A percentile compares a stretch with the other conserved stretches of the same genome.
These are phyloP conservation scores for Ceratocystis alfenasii DNA, from an alignment of 2,329 filamentous ascomycete species.

Conservation along the genomic window DNA sequence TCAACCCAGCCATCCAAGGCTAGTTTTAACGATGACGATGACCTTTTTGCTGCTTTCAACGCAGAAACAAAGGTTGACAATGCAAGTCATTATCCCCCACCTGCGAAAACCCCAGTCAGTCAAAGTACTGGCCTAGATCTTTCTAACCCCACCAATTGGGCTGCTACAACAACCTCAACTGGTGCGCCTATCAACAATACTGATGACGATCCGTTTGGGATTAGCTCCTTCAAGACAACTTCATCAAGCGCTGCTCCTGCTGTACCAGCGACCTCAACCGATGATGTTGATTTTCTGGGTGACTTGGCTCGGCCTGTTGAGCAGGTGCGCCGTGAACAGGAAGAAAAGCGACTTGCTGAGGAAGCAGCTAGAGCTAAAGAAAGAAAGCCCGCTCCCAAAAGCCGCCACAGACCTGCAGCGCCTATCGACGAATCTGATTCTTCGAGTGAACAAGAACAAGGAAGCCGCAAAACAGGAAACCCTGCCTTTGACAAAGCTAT, in stretches of 20 bases:
- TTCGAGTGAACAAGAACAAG: slow-evolving; percentile 30
- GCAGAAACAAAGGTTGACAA: slow-evolving; percentile 56
- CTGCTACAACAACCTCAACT: slow-evolving; percentile 28
- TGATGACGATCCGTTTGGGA: slow-evolving; percentile 81
- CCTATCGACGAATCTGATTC: slow-evolving; percentile 42
- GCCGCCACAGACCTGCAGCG: slow-evolving; percentile 41
- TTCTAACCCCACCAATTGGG: slow-evolving; percentile 44
- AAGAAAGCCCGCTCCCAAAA: slow-evolving; percentile 26
- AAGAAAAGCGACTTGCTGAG: slow-evolving; percentile 15
- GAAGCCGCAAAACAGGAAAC: slow-evolving; percentile 11
- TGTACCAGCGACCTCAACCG: slow-evolving; percentile 28
- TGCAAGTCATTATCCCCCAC: slow-evolving; percentile 51
- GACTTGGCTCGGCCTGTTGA: slow-evolving; percentile 54
- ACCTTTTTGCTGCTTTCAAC: slow-evolving; percentile 56
- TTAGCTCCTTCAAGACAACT: slow-evolving; percentile 48
- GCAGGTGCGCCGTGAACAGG: slow-evolving; percentile 42
- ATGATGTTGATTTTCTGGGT: slow-evolving; percentile 55
- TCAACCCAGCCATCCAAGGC: slow-evolving; percentile 9
- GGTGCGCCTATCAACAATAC: slow-evolving; percentile 40
- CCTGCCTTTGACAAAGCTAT: slow-evolving; percentile 58
- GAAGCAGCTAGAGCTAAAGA: slow-evolving; percentile 24
- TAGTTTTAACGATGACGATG: slow-evolving; percentile 39
- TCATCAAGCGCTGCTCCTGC: slow-evolving; percentile 23
- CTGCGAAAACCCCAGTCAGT: slow-evolving; percentile 30
- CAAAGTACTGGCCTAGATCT: slow-evolving; percentile 38